Conservation (phyloP, 345 rosid species). For the Eucalyptus curtisii region DNA sequence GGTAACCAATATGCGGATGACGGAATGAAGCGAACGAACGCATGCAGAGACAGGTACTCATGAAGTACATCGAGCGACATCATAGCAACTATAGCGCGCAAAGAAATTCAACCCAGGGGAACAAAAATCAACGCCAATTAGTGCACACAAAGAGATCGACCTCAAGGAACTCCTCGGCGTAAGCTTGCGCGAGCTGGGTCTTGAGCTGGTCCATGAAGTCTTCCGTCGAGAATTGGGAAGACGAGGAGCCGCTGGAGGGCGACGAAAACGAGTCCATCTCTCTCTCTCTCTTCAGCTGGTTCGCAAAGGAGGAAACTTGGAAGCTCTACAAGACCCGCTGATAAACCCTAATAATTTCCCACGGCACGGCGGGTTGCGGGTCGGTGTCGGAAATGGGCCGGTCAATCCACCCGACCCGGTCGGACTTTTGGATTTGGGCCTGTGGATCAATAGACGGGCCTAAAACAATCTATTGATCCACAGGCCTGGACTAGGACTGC, state of each 20-base stretch:
- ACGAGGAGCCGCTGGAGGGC: constrained; percentile 25
- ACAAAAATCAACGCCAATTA: not conserved
- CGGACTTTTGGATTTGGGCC: not conserved
- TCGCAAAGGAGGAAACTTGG: not conserved
- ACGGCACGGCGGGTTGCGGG: not conserved
- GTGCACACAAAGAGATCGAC: not conserved
- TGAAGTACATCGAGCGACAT: not conserved
- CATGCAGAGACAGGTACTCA: not conserved
- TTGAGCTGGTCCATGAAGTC: constrained; percentile 65
- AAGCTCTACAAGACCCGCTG: not conserved
- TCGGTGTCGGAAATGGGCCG: not conserved
- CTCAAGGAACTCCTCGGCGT: constrained; percentile 76
- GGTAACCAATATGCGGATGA: not conserved
- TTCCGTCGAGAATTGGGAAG: constrained; percentile 31
- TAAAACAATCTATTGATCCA: not conserved
- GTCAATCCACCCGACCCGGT: not conserved
- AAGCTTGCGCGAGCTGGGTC: constrained; percentile 65
- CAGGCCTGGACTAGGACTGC: not conserved
- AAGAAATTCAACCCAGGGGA: not conserved
- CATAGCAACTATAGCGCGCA: not conserved
- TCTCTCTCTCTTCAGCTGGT: not conserved
- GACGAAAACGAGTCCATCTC: constrained; percentile 68
- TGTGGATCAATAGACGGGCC: not conserved
- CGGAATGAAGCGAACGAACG: not conserved
- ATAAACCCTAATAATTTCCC: not conserved